These are phyloP conservation scores for Colletotrichum salicis DNA, from an alignment of 2,329 filamentous ascomycete genomes.

Conservation along the genomic window DNA sequence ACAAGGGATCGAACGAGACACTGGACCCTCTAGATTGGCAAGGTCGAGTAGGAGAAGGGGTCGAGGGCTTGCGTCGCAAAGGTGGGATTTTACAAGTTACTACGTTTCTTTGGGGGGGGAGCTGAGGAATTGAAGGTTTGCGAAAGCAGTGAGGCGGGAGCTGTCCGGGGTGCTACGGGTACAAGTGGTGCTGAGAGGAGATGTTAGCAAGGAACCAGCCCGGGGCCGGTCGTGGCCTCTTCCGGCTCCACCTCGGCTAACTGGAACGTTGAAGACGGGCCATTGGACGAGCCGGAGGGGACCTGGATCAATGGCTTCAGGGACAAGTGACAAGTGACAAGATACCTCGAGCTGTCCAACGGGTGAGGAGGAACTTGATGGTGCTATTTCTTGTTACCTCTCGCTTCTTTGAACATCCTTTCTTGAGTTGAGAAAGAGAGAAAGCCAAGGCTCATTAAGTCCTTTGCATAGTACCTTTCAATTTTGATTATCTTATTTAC, in stretches of 20 bases:
- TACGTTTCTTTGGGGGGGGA: background rate
- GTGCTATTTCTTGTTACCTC: background rate
- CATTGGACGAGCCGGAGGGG: background rate
- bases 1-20: constrained; percentile 1
- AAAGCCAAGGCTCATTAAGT: background rate
- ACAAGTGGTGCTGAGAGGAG: constrained; percentile 1
- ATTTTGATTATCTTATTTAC: background rate
- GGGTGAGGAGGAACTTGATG: background rate
- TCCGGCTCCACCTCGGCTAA: constrained; percentile 31
- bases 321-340: too few relatives aligned
- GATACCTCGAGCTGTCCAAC: background rate
- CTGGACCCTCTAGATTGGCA: constrained; percentile 9
- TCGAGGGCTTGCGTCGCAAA: constrained; percentile 29
- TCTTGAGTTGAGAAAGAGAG: background rate
- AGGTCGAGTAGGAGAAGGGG: constrained; percentile 8
- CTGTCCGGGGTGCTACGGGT: constrained; percentile 19
- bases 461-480: too few relatives aligned
- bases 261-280: background rate
- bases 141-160: constrained; percentile 27
- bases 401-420: background rate
- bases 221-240: background rate
- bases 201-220: constrained; percentile 19
- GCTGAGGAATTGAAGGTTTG: constrained; percentile 30
- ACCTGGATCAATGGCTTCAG: background rate
- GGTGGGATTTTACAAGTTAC: constrained; percentile 14